These are phyloP conservation scores for Pisolithus microcarpus DNA, from an alignment of 768 basidiomycete species.

Conservation along the genomic window DNA sequence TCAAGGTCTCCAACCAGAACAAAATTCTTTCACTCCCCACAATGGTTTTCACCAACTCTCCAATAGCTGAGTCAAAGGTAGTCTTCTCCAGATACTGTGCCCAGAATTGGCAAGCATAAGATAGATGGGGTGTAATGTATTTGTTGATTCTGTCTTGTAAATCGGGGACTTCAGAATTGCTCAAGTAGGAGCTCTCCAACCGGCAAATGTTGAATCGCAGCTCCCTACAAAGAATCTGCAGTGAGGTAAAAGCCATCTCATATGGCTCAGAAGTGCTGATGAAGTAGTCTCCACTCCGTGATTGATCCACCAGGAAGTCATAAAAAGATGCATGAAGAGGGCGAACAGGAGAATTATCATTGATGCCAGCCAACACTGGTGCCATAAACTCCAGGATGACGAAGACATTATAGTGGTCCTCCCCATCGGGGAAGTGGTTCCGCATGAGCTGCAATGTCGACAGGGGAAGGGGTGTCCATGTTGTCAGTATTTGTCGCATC, in stretches of 20 bases:
- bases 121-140: constrained; percentile 2
- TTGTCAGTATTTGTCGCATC: neutral
- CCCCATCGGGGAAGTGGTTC: neutral
- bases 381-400: constrained; percentile 1
- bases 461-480: neutral
- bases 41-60: neutral
- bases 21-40: constrained; percentile 5
- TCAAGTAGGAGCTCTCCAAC: constrained; percentile 23
- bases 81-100: neutral
- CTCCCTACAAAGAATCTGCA: constrained; percentile 21
- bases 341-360: constrained; percentile 3
- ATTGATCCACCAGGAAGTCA: constrained; percentile 17
- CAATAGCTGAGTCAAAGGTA: neutral
- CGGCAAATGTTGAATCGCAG: constrained; percentile 32
- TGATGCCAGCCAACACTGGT: constrained; percentile 5
- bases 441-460: neutral
- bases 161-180: constrained; percentile 18
- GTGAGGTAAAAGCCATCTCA: constrained; percentile 14
- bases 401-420: neutral
- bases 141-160: neutral
- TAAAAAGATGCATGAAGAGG: constrained; percentile 23
- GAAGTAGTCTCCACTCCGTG: constrained; percentile 10
- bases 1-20: constrained; percentile 5
- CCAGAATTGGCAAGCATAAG: constrained; percentile 10
- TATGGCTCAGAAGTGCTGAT: constrained; percentile 7